Base-by-base conservation (phyloP, 352 stramenopile species). In the Phytopythium oedochilum region DNA sequence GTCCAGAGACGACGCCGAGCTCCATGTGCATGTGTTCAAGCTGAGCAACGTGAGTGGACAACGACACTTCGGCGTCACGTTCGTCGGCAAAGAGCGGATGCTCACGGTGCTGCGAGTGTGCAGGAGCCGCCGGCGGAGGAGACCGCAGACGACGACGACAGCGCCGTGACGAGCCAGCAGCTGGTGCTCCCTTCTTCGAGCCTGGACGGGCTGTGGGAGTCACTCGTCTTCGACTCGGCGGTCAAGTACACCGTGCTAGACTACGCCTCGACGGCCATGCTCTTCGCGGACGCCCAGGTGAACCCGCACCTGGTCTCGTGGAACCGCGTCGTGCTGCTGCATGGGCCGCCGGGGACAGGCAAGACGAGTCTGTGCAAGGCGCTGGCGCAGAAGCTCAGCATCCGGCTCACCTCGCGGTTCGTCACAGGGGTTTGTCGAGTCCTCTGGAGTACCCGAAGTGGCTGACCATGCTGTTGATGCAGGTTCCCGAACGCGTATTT, bases 311-410 rank as follows among this genome's bases (percentile, higher is more conserved):
- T 98, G 20, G 88, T 97, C 17, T 87, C 88, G 31, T 96, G 88
- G 80, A 98, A 98, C 68, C 83, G 81, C 35, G 79, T 98, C 14
- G 75, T 97, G 31, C 63, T 98, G 38, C 68, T 98, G 18, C 88
- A 98, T 72, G 92, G 92, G 6, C 91, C 92, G 32, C 92, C 92
- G 12, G 92, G 92, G n/a, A 98, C 92, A 0, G 92, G 91, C 8
- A 97, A 98, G 44, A 98, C 92, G 2, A 96, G 85, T 68, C 64
- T 98, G 23, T 96, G 89, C 65, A 96, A 96, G 61, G 86, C 89
- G 1, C 59, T 98, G 15, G 91, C 89, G 1, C 91, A 98, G 26
- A 97, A 97, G 70, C 73, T 98, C 15, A 87, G 84, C 38, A 97
- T 97, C 60, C 83, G 89, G 17, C 63, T 97, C 18, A 71, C 66